Base-by-base conservation (phyloP, 2,329 filamentous ascomycete species). In the Cladosporium phlei region DNA sequence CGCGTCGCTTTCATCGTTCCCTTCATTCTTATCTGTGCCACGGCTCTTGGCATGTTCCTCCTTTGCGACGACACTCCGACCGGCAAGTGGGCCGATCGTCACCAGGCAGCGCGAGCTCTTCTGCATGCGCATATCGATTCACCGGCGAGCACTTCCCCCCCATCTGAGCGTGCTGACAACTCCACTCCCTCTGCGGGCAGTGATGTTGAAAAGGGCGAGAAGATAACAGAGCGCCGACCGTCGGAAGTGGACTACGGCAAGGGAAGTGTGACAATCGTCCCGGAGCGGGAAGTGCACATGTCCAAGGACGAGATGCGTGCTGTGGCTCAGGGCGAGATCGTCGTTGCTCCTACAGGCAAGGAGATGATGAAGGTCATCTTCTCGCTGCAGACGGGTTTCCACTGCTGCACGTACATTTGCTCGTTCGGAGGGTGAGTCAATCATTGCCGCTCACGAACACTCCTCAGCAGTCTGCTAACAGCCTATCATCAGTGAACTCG, bases 1-100 rank as follows among this genome's bases (percentile, higher is more conserved):
- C 42, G 87, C 20, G 77, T 93, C 1, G 77, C 86, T 7, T 94
- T 91, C 62, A 72, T 93, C 49, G 83, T 91, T 3, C 88, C 88
- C 0, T 84, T 91, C 51, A 76, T 88, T 55, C 77, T 89, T 54
- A 82, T 89, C 61, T 71, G 82, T n/a, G 61, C 66, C 17, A 79
- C 80, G 5, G 84, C 81, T 12, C 56, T 85, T 14, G 69, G 72
- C 14, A 82, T 94, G 71, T 66, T 91, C 4, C 60, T 87, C 17
- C 69, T 87, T 9, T 89, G 86, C 58, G 79, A 84, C 2, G 88
- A 94, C 59, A 89, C 86, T 0, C 88, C 88, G 0, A 83, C 79
- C 0, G 87, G 88, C 22, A 80, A 79, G 54, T 94, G 88, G 88
- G 77, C 77, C 4, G 82, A 89, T 25, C 79, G 86, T 21, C 75